Percentiles rank a stretch among this genome's conserved stretches.
phyloP scores from a whole-genome alignment of 2,329 filamentous ascomycete genomes.

The Colletotrichum magnum region DNA sequence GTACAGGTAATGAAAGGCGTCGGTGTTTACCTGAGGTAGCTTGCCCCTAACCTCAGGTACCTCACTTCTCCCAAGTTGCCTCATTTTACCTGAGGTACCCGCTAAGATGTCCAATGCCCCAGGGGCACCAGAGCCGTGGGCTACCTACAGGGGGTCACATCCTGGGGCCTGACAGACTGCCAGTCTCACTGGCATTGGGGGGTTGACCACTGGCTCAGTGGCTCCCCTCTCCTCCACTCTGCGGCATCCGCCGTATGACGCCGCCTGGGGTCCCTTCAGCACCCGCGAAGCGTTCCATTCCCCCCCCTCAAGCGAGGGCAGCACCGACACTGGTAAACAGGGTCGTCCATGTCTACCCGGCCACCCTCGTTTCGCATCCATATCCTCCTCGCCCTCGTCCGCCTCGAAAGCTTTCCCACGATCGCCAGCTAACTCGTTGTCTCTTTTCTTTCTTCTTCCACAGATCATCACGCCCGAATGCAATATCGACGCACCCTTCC shows the following conservation, averaged over 20 bases:
- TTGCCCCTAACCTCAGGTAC: background rate
- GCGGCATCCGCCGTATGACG: slow-evolving; percentile 39
- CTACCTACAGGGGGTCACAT: no score
- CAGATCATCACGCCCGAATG: slow-evolving; percentile 53
- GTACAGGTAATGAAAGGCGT: no score
- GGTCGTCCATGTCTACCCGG: slow-evolving; percentile 36
- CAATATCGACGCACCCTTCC: slow-evolving; percentile 72
- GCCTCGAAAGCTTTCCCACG: slow-evolving; percentile 7
- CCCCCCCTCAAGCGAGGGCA: slow-evolving; percentile 9
- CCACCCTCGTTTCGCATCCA: slow-evolving; percentile 36
- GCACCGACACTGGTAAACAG: background rate
- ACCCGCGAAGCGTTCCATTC: slow-evolving; percentile 18
- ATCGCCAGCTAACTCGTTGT: slow-evolving; percentile 31
- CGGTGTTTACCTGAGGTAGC: background rate
- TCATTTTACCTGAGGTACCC: no score
- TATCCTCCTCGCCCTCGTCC: slow-evolving; percentile 1
- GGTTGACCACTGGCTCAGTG: background rate
- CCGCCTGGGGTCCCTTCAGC: slow-evolving; percentile 31
- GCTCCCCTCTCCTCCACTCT: slow-evolving; percentile 37
- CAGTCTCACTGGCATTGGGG: no score
- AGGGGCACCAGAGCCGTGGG: background rate
- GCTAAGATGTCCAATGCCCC: background rate
- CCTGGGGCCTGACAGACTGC: no score
- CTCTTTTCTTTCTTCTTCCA: slow-evolving; percentile 20
- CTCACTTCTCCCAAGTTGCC: background rate